Conservation (phyloP, 2,329 filamentous ascomycete species). For the Colletotrichum sp. region DNA sequence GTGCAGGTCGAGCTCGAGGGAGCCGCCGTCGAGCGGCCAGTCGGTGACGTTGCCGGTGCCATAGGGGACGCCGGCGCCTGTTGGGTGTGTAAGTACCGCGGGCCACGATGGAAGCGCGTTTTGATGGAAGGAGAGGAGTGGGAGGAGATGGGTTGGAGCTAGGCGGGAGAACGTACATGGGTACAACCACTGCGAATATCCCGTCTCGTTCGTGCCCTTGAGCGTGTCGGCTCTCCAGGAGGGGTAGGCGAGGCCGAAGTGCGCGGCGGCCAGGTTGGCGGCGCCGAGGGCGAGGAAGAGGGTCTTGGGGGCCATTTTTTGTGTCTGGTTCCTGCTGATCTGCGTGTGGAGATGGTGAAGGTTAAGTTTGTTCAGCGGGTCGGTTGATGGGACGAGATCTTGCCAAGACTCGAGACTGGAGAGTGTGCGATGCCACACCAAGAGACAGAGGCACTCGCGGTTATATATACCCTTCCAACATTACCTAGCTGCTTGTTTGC, state of each 20-base stretch:
- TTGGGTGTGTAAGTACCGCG: neutral
- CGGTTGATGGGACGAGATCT: neutral
- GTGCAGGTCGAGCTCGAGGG: constrained; percentile 53
- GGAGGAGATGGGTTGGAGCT: neutral
- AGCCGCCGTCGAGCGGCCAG: constrained; percentile 57
- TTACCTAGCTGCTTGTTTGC: neutral
- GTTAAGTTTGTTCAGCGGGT: neutral
- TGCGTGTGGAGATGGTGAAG: neutral
- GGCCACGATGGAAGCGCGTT: too few relatives aligned
- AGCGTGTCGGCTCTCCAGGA: constrained; percentile 55
- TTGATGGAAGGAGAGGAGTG: neutral
- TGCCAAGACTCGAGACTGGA: neutral
- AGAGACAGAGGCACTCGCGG: too few relatives aligned
- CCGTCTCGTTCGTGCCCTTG: constrained; percentile 34
- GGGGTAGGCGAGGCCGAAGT: constrained; percentile 55
- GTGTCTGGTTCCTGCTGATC: neutral
- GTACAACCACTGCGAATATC: constrained; percentile 54
- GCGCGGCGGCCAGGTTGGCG: constrained; percentile 45
- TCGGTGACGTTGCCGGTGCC: constrained; percentile 52
- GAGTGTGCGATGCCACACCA: neutral
- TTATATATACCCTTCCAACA: neutral
- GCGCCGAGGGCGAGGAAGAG: constrained; percentile 38
- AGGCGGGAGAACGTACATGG: constrained; percentile 48
- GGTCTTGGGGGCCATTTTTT: constrained; percentile 36
- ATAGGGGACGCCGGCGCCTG: constrained; percentile 55